Conservation (phyloP, 169 alveolate genomes). For the Plasmodium chabaudi region DNA sequence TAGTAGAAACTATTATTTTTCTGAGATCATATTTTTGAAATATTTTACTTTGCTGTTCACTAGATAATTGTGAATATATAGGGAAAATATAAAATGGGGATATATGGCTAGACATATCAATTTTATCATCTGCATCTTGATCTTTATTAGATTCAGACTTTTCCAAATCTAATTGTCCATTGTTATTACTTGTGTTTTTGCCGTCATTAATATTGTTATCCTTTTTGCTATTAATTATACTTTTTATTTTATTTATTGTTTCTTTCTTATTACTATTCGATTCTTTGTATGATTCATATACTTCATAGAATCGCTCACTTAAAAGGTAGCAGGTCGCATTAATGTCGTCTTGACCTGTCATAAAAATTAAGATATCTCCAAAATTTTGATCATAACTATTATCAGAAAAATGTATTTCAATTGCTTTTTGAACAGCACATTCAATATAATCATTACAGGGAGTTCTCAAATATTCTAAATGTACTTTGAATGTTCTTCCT, state of each 20-base stretch:
- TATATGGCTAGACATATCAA: conserved; percentile 68
- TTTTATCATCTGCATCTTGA: conserved; percentile 7
- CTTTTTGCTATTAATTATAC: conserved; percentile 12
- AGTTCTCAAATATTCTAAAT: conserved; percentile 93
- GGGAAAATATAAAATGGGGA: conserved; percentile 95
- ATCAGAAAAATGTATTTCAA: conserved; percentile 95
- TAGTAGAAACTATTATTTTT: conserved; percentile 98
- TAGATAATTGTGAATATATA: conserved; percentile 98
- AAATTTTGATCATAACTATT: conserved; percentile 73
- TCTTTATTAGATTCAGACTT: conserved; percentile 7
- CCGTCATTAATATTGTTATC: background rate
- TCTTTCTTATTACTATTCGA: conserved; percentile 65
- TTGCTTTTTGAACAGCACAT: conserved; percentile 98
- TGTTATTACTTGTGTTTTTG: conserved; percentile 3
- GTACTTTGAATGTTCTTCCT: conserved; percentile 99
- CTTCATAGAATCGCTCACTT: conserved; percentile 91
- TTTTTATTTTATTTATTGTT: conserved; percentile 51
- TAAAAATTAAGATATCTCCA: conserved; percentile 98
- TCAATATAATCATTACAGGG: conserved; percentile 98
- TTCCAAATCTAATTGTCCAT: background rate
- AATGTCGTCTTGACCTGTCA: conserved; percentile 99
- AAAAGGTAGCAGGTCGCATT: conserved; percentile 97
- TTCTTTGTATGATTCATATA: conserved; percentile 77
- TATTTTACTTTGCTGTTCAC: conserved; percentile 95
- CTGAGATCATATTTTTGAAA: conserved; percentile 84